Base-by-base conservation (phyloP, 305 asterid species). In the Fraxinus sp. region DNA sequence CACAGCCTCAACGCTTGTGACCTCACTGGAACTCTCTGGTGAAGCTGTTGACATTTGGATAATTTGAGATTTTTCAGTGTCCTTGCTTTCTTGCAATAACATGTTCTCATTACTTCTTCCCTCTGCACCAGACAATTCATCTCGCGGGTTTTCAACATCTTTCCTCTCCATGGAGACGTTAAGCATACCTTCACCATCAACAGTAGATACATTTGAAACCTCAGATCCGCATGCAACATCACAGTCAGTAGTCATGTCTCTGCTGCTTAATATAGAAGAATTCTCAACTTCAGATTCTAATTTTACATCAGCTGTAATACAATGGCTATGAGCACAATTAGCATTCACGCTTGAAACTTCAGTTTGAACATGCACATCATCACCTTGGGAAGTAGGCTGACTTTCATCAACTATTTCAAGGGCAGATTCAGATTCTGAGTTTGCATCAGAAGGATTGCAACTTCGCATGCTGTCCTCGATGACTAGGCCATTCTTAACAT, bases 21-120 rank as follows among this genome's bases (percentile, higher is more conserved):
- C 93, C 75, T 83, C 52, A 84, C 83, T 80, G 84, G 93, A 91
- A 84, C 49, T 81, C 82, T 77, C 90, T 37, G 86, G 49, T 84
- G 89, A 84, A 84, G 84, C 84, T 77, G 49, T 79, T 14, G 84
- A 77, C 16, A 73, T 78, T 55, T 77, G 75, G 57, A 46, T 82
- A 76, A 81, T 75, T 18, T 46, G 83, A 80, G 87, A 80, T 55
- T 82, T 78, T 85, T 77, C 87, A 80, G 73, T 26, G 77, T 81
- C 88, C 79, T 64, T 86, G 2, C 87, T 81, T 86, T 83, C 88
- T 80, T 72, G 85, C 80, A 46, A 83, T 74, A 71, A 43, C 66
- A 75, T 62, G 68, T 79, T 85, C 81, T 75, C 85, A 46, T 77
- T 80, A 75, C 76, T 79, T 73, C 52, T 72, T 35, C 82, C 84